Evolutionary conservation across 2,329 filamentous ascomycete genomes (phyloP), one percentile per base, ranked within the genome.

Genomic region (Xylaria multiplex): DNA sequence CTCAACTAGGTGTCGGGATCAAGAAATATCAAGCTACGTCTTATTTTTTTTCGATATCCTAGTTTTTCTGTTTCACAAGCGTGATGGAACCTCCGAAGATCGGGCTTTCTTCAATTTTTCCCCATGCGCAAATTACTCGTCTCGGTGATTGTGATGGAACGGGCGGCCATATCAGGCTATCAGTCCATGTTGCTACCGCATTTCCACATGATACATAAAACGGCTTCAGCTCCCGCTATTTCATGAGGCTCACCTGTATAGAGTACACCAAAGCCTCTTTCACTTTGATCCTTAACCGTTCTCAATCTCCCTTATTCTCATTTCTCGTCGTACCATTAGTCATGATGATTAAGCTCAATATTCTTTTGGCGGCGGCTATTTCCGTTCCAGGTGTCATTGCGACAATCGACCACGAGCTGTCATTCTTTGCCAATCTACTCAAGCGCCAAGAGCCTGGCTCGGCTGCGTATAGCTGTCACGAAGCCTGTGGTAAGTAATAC

Each of bases 401-500:
- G 37, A 45, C 27, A 7, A 57, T 8, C 8, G 37, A 50, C 4
- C 27, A 60, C 3, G 37, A 53, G 13, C 57, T 22, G 4, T 56
- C 37, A 3, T 14, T 24, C 7, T 57, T 65, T 40, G 6, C 45
- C 19, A n/a, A 45, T 22, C 45, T 46, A 35, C 50, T 52, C 2
- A 37, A 22, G 22, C 56, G 62, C n/a, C 62, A 64, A 55, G 62
- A 46, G 14, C 56, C 56, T 2, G 62, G 62, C 32, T 43, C 62
- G 8, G 3, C 56, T 4, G 56, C n/a, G 5, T 64, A 64, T 24
- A 45, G 19, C 35, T 64, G 62, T 11, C 62, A 64, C 16, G n/a
- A 60, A 46, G 62, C 49, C 9, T 64, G 56, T 5, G 62, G 62
- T 60, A 46, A 50, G 43, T 16, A 37, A 58, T 48, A 1, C 48